phyloP scores from a whole-genome alignment of 2,329 filamentous ascomycete genomes.

The Botrytis fabae region DNA sequence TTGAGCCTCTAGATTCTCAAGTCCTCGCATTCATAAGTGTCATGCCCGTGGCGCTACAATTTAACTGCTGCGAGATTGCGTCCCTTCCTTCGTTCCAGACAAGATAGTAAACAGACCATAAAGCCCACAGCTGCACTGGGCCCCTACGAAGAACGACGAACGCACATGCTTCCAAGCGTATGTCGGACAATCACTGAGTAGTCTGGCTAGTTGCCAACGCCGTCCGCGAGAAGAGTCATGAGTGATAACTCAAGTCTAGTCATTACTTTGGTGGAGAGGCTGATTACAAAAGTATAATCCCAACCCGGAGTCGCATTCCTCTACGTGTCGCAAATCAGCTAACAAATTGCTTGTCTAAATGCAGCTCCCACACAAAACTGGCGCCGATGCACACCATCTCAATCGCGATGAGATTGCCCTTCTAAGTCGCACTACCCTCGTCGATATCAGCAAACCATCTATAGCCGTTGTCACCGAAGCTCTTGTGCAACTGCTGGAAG shows the following conservation, averaged over 20 bases:
- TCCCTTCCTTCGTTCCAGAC: conserved; percentile 13
- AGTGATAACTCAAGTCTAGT: conserved; percentile 61
- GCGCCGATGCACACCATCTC: conserved; percentile 56
- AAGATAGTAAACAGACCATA: conserved; percentile 18
- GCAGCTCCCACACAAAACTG: conserved; percentile 64
- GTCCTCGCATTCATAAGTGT: conserved; percentile 4
- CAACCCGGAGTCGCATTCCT: conserved; percentile 19
- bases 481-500: conserved; percentile 58
- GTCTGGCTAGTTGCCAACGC: conserved; percentile 33
- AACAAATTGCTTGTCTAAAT: conserved; percentile 22
- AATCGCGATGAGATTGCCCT: conserved; percentile 61
- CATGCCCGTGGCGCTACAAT: conserved; percentile 23
- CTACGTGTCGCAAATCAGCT: conserved; percentile 26
- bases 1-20: background rate
- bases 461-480: conserved; percentile 57
- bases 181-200: conserved; percentile 34
- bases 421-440: conserved; percentile 61
- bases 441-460: conserved; percentile 58
- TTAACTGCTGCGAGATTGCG: conserved; percentile 13
- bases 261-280: conserved; percentile 61
- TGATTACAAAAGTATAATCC: conserved; percentile 57
- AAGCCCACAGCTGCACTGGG: conserved; percentile 22
- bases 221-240: conserved; percentile 45
- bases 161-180: conserved; percentile 27
- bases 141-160: conserved; percentile 16